Base-by-base conservation (phyloP, 2,329 filamentous ascomycete species). In the Aspergillus texensis region DNA sequence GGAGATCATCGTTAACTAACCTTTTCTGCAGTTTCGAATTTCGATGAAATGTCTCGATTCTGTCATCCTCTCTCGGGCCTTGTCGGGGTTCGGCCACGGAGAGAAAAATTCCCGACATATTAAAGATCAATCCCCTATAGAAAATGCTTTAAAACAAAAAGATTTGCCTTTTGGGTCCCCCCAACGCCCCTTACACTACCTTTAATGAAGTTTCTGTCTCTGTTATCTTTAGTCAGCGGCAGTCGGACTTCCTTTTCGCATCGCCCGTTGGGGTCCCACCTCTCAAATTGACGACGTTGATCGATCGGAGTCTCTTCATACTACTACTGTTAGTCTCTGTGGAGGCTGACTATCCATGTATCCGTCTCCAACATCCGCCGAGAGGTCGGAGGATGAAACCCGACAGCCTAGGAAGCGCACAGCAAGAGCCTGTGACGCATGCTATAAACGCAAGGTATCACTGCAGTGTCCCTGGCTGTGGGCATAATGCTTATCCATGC, bases 391-490 rank as follows among this genome's bases (percentile, higher is more conserved):
- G 36, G 68, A 72, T 36, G 71, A 71, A 39, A 41, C 63, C 6
- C 65, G 30, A 16, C 52, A 36, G 10, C 24, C 54, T 6, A 67
- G 66, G 30, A 74, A 71, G 66, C 72, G 74, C 56, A 75, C 72
- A 2, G 67, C 71, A 4, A 71, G 77, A 61, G 82, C 83, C 14
- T 85, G 82, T 67, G 83, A 85, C 67, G 79, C 82, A 19, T 85
- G 83, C 65, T 81, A 83, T 68, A 79, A 74, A 67, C 74, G 81
- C 69, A 85, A 84, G 81, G 82, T 81, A 75, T 16, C 4, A n/a
- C 32, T 8, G 50, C 62, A 28, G 26, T 19, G 8, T 41, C 28
- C 30, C 48, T 64, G 16, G 60, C 39, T 21, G 19, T 16, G 26
- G 39, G n/a, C n/a, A 39, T 11, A 6, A 32, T 48, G 24, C 66